Base-by-base conservation (phyloP, 495 filamentous ascomycete genomes). In the Xylaria sp. region DNA sequence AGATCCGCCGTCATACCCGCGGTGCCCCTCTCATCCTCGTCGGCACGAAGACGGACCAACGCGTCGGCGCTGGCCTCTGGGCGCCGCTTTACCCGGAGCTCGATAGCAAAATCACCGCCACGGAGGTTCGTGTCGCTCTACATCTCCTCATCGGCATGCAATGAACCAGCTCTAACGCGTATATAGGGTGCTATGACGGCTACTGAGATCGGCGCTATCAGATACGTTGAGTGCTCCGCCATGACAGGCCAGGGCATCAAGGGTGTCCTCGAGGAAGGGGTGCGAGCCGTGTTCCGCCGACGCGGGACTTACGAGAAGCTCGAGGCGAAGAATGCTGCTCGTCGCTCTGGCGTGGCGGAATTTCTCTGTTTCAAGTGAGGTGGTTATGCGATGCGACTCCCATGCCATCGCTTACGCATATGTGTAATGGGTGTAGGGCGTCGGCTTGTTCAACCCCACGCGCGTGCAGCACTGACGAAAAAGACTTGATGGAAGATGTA, bases 141-240 rank as follows among this genome's bases (percentile, higher is more conserved):
- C 4, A 21, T 35, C 15, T 24, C 44, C 43, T 46, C 9, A 40
- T 24, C 6, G 19, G 24, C 31, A 0, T 19, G 35, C n/a, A 53
- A 5, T n/a, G 50, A 58, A 11, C 6, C 4, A 33, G 29, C 6
- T 41, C 53, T 73, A 40, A 71, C 61, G 3, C 5, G 3, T 19
- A 46, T 61, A 44, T 15, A 78, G 75, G 63, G 68, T 3, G 43
- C 71, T 12, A 58, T 67, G 21, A 67, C 29, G 8, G 58, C 68
- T 0, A 69, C 14, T 12, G 63, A 68, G 12, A 43, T 75, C 46
- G 71, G 73, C 2, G 72, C 71, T 7, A 21, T 68, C 3, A 72
- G 71, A 61, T 78, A 78, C 33, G 66, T 78, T 57, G 73, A 77
- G 40, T 78, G 77, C 29, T 78, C 77, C 1, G 77, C 77, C 1